A percentile compares a stretch with the other conserved stretches of the same genome.
phyloP scores from a whole-genome alignment of 2,329 filamentous ascomycete genomes.

The Aspergillus pseudoglaucus region DNA sequence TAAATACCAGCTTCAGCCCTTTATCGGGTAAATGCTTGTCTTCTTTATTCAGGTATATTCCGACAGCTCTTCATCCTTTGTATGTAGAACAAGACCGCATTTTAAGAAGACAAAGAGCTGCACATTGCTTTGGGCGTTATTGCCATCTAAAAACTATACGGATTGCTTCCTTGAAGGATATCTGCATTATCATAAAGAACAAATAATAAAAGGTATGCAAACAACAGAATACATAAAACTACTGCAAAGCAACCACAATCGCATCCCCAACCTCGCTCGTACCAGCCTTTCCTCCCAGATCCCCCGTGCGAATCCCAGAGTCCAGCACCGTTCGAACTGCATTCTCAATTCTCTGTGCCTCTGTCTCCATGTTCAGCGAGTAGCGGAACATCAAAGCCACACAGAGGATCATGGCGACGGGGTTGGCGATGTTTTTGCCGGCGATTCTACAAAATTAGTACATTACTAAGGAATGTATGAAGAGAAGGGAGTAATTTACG shows the following conservation, averaged over 20 bases:
- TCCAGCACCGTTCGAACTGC: constrained; percentile 74
- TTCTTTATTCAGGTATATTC: no score
- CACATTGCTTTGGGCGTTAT: no score
- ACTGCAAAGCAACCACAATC: constrained; percentile 60
- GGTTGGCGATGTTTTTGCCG: constrained; percentile 79
- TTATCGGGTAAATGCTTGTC: no score
- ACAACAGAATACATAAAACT: no score
- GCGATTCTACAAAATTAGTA: constrained; percentile 58
- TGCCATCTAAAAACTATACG: no score
- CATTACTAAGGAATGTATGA: background rate
- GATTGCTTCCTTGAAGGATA: no score
- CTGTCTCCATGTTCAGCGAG: constrained; percentile 67
- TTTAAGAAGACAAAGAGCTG: no score
- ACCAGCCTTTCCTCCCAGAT: constrained; percentile 66
- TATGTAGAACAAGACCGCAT: no score
- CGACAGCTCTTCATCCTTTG: no score
- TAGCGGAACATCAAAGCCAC: constrained; percentile 92
- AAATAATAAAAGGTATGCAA: no score
- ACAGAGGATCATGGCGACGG: constrained; percentile 80
- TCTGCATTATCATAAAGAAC: no score
- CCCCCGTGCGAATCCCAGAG: constrained; percentile 65
- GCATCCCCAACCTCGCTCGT: constrained; percentile 73
- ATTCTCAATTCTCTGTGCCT: constrained; percentile 70
- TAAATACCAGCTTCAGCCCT: no score
- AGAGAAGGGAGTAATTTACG: constrained; percentile 16